Conservation (phyloP, 2,329 filamentous ascomycete genomes). For the Colletotrichum godetiae region DNA sequence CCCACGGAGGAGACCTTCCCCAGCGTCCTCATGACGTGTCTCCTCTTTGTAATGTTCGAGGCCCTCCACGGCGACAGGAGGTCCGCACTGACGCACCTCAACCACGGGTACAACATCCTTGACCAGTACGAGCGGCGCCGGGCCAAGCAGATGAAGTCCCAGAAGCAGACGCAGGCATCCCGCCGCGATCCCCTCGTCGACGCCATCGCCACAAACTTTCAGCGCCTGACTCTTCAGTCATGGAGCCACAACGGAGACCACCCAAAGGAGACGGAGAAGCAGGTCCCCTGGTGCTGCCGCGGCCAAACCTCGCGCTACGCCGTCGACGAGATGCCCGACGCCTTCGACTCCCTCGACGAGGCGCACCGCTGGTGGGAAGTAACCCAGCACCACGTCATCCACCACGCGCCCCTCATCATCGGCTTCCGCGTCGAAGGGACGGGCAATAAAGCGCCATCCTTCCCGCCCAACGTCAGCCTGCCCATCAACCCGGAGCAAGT, state of each 20-base stretch:
- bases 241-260: constrained; percentile 29
- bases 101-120: constrained; percentile 42
- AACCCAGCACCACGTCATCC: constrained; percentile 22
- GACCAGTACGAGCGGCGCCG: constrained; percentile 16
- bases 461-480: background rate
- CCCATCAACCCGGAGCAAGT: constrained; percentile 20
- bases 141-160: background rate
- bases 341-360: constrained; percentile 16
- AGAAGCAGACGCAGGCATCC: background rate
- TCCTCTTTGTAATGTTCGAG: constrained; percentile 55
- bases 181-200: constrained; percentile 5
- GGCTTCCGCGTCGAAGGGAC: constrained; percentile 24
- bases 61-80: constrained; percentile 52
- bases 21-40: constrained; percentile 46
- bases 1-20: constrained; percentile 6
- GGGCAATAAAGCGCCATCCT: constrained; percentile 4
- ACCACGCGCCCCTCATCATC: constrained; percentile 18
- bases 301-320: constrained; percentile 13
- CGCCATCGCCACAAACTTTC: constrained; percentile 20
- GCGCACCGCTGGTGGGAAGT: constrained; percentile 32
- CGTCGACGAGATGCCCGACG: constrained; percentile 28
- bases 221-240: constrained; percentile 29
- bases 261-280: background rate
- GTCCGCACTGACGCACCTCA: constrained; percentile 52
- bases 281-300: constrained; percentile 28